Evolutionary conservation across 495 filamentous ascomycete species (phyloP).

Genomic region (Tuber umbilicatum): DNA sequence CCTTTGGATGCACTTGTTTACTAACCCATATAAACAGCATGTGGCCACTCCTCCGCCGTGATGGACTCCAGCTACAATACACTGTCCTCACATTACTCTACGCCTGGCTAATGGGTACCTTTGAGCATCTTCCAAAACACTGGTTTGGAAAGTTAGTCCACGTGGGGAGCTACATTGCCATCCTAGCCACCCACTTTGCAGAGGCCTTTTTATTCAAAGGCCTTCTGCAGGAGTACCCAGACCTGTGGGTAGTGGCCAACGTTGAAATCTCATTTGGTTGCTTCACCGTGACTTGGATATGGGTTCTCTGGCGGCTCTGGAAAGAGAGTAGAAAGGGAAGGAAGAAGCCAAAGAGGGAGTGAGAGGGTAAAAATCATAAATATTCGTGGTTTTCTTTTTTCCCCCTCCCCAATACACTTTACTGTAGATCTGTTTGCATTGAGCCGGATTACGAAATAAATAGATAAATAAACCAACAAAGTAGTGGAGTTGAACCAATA

Average conservation of each 20-base stretch:
- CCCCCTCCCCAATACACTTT: neutral
- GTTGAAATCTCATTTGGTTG: constrained; percentile 76
- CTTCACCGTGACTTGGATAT: constrained; percentile 80
- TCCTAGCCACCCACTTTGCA: constrained; percentile 70
- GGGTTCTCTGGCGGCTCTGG: constrained; percentile 72
- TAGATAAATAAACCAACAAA: neutral
- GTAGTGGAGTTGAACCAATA: neutral
- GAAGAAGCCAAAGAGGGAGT: constrained; percentile 36
- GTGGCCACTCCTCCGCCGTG: constrained; percentile 80
- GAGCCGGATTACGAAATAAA: neutral
- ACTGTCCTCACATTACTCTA: constrained; percentile 74
- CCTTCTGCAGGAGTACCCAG: constrained; percentile 69
- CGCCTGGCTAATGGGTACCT: constrained; percentile 72
- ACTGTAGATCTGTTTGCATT: neutral
- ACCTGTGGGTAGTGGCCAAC: constrained; percentile 89
- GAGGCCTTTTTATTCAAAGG: constrained; percentile 54
- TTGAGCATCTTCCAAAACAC: constrained; percentile 58
- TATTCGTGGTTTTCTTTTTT: neutral
- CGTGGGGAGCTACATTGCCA: constrained; percentile 62
- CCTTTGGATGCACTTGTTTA: neutral
- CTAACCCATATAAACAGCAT: constrained; percentile 51
- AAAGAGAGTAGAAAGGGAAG: constrained; percentile 49
- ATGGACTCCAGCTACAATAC: constrained; percentile 78
- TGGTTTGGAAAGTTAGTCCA: constrained; percentile 66
- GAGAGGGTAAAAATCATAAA: neutral